Evolutionary conservation across 768 basidiomycete species (phyloP).

Genomic region (Leccinum ochraceum): DNA sequence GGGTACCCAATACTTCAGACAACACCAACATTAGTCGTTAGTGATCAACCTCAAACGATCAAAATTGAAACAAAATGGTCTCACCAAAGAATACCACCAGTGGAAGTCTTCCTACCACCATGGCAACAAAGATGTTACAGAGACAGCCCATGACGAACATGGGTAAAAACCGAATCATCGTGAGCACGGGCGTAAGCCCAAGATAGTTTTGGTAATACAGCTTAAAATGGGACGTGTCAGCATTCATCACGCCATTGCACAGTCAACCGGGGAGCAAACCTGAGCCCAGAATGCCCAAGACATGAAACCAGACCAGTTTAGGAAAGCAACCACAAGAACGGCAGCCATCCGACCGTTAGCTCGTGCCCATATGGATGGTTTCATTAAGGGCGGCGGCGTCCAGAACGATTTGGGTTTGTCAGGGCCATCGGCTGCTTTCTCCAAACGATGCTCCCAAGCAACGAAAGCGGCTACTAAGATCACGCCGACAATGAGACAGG

Average conservation of each 20-base stretch:
- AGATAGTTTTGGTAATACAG: slow-evolving; percentile 73
- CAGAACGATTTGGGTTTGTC: slow-evolving; percentile 27
- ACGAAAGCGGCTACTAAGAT: slow-evolving; percentile 57
- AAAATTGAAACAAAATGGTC: not conserved
- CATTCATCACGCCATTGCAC: not conserved
- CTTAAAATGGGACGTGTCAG: slow-evolving; percentile 32
- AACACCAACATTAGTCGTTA: slow-evolving; percentile 1
- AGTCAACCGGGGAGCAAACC: slow-evolving; percentile 22
- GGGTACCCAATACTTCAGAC: slow-evolving; percentile 50
- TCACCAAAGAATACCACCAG: slow-evolving; percentile 59
- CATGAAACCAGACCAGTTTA: slow-evolving; percentile 61
- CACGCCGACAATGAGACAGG: slow-evolving; percentile 61
- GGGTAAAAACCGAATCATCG: slow-evolving; percentile 68
- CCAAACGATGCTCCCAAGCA: slow-evolving; percentile 66
- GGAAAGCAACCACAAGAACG: slow-evolving; percentile 62
- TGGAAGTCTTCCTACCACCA: slow-evolving; percentile 55
- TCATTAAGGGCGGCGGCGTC: slow-evolving; percentile 65
- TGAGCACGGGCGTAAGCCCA: slow-evolving; percentile 51
- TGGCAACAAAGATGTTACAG: slow-evolving; percentile 66
- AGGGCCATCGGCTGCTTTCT: slow-evolving; percentile 28
- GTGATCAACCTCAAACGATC: not conserved
- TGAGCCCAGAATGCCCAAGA: slow-evolving; percentile 55
- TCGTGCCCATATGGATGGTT: slow-evolving; percentile 60
- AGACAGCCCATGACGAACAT: slow-evolving; percentile 66
- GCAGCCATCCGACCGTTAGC: slow-evolving; percentile 61